Base-by-base conservation (phyloP, 73 alveolate genomes). In the Effrenium voratum region DNA sequence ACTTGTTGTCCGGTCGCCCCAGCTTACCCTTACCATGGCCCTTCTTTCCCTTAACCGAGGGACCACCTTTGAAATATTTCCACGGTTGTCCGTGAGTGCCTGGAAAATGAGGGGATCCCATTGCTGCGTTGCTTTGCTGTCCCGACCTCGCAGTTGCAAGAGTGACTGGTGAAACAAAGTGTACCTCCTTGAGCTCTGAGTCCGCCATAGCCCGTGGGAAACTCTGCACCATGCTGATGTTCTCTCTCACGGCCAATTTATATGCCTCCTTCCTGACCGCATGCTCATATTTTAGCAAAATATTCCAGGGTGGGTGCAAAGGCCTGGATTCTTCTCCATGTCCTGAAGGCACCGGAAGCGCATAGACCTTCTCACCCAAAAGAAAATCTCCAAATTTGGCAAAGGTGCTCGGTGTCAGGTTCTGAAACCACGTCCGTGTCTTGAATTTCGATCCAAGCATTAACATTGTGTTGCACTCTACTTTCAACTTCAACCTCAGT, bases 201-300 rank as follows among this genome's bases (percentile, higher is more conserved):
- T 77, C 40, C 88, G 47, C 24, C 34, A 34, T 32, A 3, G 63
- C 88, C 66, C 40, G 66, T 4, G 57, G 66, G 45, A 77, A 41
- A 3, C 66, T 45, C 40, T 40, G 66, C 24, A 34, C 66, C 26
- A 77, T 43, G 66, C 66, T 43, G 63, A 34, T 59, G 36, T 40
- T 77, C 43, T 45, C 66, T 12, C 63, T 26, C 59, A 40, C 63
- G 41, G 63, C 88, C 40, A 16, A 13, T 41, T 77, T 77, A 63
- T 77, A 77, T 16, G 63, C 63, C 36, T 38, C 45, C n/a, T 72
- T 72, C 50, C 83, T 3, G 44, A n/a, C 45, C 44, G 45, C 83
- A 26, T 43, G 63, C 63, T 77, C 88, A 41, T 77, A 77, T 5
- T 41, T 34, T 40, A 77, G 88, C 88, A 77, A 41, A 24, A 77